Base-by-base conservation (phyloP, 2,329 filamentous ascomycete genomes). In the Endoconidiophora laricicola region DNA sequence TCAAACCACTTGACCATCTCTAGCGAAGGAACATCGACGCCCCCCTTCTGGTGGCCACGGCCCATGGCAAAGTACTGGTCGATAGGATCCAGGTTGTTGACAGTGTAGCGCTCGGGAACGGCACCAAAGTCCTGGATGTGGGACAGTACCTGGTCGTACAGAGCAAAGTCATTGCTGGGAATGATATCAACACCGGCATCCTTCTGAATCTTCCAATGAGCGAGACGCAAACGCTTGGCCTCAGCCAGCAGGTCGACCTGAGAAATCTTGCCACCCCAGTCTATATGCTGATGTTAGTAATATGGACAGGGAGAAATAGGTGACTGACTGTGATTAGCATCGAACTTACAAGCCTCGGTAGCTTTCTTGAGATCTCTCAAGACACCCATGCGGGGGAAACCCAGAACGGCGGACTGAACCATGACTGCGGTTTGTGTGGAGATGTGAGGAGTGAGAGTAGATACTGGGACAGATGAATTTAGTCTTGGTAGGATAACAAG, bases 1-100 rank as follows among this genome's bases (percentile, higher is more conserved):
- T 98, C 91, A 66, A 98, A 98, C 91, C 91, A 98, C 78, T 98
- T 98, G 62, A 98, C 91, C 91, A 98, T 98, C 78, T 98, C 91
- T 70, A 94, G 74, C 63, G 76, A 78, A 60, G 90, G 86, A 58
- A 96, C 91, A 69, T 98, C 91, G 60, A 96, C 76, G 68, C 85
- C 79, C 64, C 81, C 79, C 80, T 86, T 93, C 73, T 98, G 91
- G 73, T 93, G 88, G 65, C 91, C 91, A 81, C 91, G 86, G 64
- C 91, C 91, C 86, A 98, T 94, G 70, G 91, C 91, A 65, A 98
- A 98, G 81, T 95, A 96, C 73, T 94, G 82, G 72, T 98, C 91
- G 66, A 98, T 73, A 58, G 78, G 70, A 69, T 90, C 73, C 58
- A 98, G 86, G 61, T 81, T 82, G 72, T 91, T 79, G 72, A 83